Conservation (phyloP, 441 rosid species). For the Hura crepitans region DNA sequence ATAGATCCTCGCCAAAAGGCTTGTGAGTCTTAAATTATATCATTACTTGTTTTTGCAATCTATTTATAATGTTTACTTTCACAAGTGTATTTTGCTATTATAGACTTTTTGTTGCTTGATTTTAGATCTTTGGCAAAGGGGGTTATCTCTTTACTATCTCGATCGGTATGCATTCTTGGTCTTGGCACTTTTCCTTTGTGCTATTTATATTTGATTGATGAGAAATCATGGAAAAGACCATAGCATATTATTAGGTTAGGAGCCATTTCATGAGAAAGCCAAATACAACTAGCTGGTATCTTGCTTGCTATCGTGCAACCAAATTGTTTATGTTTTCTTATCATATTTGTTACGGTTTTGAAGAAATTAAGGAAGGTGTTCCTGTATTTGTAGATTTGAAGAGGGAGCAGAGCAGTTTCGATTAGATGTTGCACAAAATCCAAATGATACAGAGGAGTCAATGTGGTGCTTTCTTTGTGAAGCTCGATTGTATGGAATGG, state of each 20-base stretch:
- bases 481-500: slow-evolving; percentile 59
- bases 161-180: slow-evolving; percentile 47
- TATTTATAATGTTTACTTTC: not conserved
- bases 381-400: slow-evolving; percentile 20
- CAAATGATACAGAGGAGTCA: slow-evolving; percentile 91
- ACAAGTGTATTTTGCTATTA: not conserved
- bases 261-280: not conserved
- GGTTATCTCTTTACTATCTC: slow-evolving; percentile 78
- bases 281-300: not conserved
- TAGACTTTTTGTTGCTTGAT: slow-evolving; percentile 14
- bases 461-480: slow-evolving; percentile 93
- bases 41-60: not conserved
- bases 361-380: slow-evolving; percentile 13
- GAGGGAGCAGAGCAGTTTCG: slow-evolving; percentile 31
- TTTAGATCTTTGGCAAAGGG: slow-evolving; percentile 93
- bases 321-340: not conserved
- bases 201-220: not conserved
- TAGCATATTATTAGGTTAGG: not conserved
- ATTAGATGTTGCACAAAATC: slow-evolving; percentile 81
- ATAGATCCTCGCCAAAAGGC: slow-evolving; percentile 76
- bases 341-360: not conserved
- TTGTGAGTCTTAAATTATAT: slow-evolving; percentile 42
- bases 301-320: not conserved
- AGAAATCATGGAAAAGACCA: not conserved
- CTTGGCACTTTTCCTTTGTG: not conserved